These are phyloP conservation scores for Penicillium cataractarum DNA, from an alignment of 495 filamentous ascomycete species.

Conservation along the genomic window DNA sequence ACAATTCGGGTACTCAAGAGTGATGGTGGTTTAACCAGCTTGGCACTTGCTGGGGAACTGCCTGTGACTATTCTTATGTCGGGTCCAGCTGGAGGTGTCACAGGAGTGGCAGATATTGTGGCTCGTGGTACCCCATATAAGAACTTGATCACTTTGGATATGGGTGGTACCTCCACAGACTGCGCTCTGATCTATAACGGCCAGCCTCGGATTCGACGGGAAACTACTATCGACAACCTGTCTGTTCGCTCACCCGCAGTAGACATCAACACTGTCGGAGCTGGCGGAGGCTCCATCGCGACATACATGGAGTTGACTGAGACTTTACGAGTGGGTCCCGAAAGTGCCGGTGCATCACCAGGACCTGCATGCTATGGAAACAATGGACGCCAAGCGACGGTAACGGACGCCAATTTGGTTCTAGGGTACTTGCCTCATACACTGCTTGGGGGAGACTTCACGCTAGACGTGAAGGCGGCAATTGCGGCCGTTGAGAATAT, in stretches of 20 bases:
- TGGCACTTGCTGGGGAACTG: slow-evolving; percentile 46
- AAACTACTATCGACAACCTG: slow-evolving; percentile 48
- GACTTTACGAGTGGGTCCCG: slow-evolving; percentile 52
- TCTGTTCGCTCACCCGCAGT: slow-evolving; percentile 53
- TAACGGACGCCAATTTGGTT: slow-evolving; percentile 54
- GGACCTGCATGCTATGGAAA: slow-evolving; percentile 55
- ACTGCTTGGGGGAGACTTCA: slow-evolving; percentile 50
- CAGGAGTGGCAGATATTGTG: slow-evolving; percentile 50
- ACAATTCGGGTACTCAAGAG: slow-evolving; percentile 53
- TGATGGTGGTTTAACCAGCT: slow-evolving; percentile 51
- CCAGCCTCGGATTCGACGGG: slow-evolving; percentile 49
- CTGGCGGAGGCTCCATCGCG: slow-evolving; percentile 53
- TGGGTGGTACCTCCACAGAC: slow-evolving; percentile 56
- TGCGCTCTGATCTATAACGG: slow-evolving; percentile 51
- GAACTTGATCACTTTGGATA: slow-evolving; percentile 55
- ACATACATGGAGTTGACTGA: slow-evolving; percentile 51
- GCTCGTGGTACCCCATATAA: slow-evolving; percentile 50
- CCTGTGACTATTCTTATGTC: slow-evolving; percentile 55
- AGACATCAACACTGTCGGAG: slow-evolving; percentile 53
- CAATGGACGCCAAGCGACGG: slow-evolving; percentile 47
- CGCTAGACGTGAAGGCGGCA: slow-evolving; percentile 45
- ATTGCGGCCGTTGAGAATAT: slow-evolving; percentile 41
- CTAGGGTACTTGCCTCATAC: slow-evolving; percentile 52
- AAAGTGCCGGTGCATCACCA: slow-evolving; percentile 51
- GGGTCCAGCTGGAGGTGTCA: slow-evolving; percentile 52